Percentiles rank a stretch among this genome's conserved stretches.
These are phyloP conservation scores for Tolypocladium ovalisporum DNA, from an alignment of 2,329 filamentous ascomycete species.

Conservation along the genomic window DNA sequence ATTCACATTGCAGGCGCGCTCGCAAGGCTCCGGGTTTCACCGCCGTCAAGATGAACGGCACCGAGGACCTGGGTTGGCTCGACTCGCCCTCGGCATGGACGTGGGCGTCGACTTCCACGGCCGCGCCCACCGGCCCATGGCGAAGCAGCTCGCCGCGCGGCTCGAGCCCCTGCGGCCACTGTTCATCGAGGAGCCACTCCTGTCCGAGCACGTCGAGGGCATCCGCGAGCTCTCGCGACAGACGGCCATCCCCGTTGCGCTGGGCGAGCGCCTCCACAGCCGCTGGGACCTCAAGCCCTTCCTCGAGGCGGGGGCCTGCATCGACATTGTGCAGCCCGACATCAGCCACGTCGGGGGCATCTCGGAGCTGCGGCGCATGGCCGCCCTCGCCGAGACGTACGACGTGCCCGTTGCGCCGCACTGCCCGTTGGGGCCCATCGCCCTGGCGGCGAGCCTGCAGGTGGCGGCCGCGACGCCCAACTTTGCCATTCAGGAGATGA, in stretches of 20 bases:
- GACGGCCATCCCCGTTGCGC: constrained; percentile 45
- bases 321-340: constrained; percentile 66
- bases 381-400: constrained; percentile 20
- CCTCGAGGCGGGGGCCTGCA: constrained; percentile 51
- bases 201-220: constrained; percentile 56
- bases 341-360: constrained; percentile 64
- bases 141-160: constrained; percentile 60
- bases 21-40: constrained; percentile 53
- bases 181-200: constrained; percentile 48
- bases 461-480: constrained; percentile 50
- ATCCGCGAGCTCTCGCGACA: constrained; percentile 23
- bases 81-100: constrained; percentile 64
- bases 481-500: constrained; percentile 71
- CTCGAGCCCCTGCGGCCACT: constrained; percentile 58
- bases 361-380: constrained; percentile 58
- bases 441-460: constrained; percentile 60
- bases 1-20: constrained; percentile 29
- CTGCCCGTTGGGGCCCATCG: constrained; percentile 62
- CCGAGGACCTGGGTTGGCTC: constrained; percentile 65
- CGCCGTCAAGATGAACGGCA: constrained; percentile 70
- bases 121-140: constrained; percentile 69
- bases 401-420: constrained; percentile 56
- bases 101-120: constrained; percentile 72
- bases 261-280: constrained; percentile 61
- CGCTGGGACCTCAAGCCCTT: constrained; percentile 67